Percentiles rank a stretch among this genome's conserved stretches.
These are phyloP conservation scores for Vigna nakashimae DNA, from an alignment of 306 rosid species.

Conservation along the genomic window DNA sequence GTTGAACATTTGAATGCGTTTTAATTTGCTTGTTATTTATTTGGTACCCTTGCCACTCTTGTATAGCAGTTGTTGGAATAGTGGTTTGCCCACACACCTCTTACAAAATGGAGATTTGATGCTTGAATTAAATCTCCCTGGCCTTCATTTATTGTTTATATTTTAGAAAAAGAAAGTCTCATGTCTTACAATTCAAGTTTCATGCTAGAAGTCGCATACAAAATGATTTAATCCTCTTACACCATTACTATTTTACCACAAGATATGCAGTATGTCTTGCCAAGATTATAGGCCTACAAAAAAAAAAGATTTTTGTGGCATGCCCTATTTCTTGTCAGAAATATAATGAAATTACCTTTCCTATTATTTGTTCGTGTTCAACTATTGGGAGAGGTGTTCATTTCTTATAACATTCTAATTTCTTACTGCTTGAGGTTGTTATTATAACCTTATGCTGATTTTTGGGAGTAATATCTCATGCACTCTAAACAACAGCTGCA, in stretches of 20 bases:
- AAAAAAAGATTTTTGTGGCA: no score
- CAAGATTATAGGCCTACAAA: not conserved
- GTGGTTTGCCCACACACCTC: constrained; percentile 23
- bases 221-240: no score
- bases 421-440: no score
- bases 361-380: no score
- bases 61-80: constrained; percentile 36
- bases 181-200: not conserved
- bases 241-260: not conserved
- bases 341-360: no score
- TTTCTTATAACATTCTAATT: no score
- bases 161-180: not conserved
- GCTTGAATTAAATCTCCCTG: constrained; percentile 8
- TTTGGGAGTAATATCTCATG: no score
- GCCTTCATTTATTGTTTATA: not conserved
- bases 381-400: not conserved
- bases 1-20: constrained; percentile 43
- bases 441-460: no score
- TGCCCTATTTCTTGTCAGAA: not conserved
- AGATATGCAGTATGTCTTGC: not conserved
- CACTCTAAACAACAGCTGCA: no score
- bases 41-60: constrained; percentile 24
- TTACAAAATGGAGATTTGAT: constrained; percentile 21
- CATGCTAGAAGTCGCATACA: not conserved
- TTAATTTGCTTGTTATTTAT: constrained; percentile 33